phyloP scores from a whole-genome alignment of 1,139 yeast genomes.

The Hyphopichia fennica region DNA sequence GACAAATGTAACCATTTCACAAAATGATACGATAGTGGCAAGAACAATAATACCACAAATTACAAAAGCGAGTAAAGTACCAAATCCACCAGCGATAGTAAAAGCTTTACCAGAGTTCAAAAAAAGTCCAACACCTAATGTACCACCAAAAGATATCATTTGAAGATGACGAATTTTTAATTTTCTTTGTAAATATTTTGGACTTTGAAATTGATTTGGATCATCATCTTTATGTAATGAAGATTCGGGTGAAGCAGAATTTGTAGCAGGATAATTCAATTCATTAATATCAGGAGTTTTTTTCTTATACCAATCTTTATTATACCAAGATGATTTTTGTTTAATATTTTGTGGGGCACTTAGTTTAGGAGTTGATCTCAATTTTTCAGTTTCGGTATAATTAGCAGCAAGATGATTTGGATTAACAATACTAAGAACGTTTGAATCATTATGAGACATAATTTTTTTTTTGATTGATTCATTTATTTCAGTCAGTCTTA shows the following conservation, averaged over 20 bases:
- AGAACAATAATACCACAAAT: constrained; percentile 68
- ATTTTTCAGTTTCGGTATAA: constrained; percentile 18
- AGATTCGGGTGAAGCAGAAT: constrained; percentile 7
- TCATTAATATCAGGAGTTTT: constrained; percentile 5
- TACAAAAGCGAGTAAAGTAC: constrained; percentile 68
- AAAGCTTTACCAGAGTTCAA: constrained; percentile 78
- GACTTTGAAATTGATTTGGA: not conserved
- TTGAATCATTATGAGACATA: constrained; percentile 11
- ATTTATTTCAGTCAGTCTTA: constrained; percentile 37
- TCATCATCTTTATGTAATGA: constrained; percentile 6
- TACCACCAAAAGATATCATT: constrained; percentile 82
- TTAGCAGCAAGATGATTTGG: constrained; percentile 29
- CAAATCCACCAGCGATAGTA: constrained; percentile 80
- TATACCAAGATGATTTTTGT: constrained; percentile 9
- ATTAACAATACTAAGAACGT: constrained; percentile 29
- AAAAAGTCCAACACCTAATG: constrained; percentile 79
- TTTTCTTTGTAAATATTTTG: constrained; percentile 46
- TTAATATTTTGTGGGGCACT: not conserved
- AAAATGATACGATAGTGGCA: constrained; percentile 71
- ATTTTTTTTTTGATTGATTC: constrained; percentile 17
- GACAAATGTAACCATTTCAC: constrained; percentile 83
- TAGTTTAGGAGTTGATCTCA: constrained; percentile 6
- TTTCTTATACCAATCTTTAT: constrained; percentile 8
- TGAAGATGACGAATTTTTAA: constrained; percentile 71
- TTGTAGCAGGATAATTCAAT: constrained; percentile 1